Percentiles rank a stretch among this genome's conserved stretches.
These are phyloP conservation scores for Picea engelmannii DNA, from an alignment of 83 land plant genomes.

Conservation along the genomic window DNA sequence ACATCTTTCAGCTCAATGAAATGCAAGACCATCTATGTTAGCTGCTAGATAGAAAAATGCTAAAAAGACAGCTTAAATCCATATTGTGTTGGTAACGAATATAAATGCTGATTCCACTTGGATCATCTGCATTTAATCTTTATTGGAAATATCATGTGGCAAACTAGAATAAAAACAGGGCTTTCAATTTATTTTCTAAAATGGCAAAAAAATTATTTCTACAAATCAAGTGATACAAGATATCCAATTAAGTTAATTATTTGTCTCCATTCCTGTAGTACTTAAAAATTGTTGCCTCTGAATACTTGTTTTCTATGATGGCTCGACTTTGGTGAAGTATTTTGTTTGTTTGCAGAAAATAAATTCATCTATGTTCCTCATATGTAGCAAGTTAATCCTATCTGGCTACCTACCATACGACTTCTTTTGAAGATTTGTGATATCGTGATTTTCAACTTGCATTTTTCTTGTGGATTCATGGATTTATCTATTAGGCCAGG, in stretches of 20 bases:
- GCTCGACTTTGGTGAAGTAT: background rate
- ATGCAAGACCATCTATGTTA: background rate
- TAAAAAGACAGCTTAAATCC: background rate
- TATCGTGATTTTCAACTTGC: too few species aligned
- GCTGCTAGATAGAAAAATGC: background rate
- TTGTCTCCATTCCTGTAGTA: background rate
- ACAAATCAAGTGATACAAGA: background rate
- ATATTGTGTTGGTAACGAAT: background rate
- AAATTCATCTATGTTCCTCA: background rate
- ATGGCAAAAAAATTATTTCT: background rate
- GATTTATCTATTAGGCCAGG: background rate
- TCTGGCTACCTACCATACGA: background rate
- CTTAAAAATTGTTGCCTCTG: background rate
- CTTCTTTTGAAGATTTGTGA: constrained; percentile 4
- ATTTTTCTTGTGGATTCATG: background rate
- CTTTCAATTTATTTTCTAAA: too few species aligned
- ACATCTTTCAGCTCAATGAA: background rate
- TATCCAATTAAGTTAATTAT: background rate
- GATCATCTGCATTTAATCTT: background rate
- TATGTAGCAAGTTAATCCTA: background rate
- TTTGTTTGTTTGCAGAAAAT: background rate
- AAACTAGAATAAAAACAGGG: too few species aligned
- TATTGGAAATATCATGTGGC: background rate
- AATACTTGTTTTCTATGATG: background rate
- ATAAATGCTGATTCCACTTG: background rate